Percentiles rank a stretch among this genome's conserved stretches.
Evolutionary conservation across 306 rosid species (phyloP).

Genomic region (Arachis hypogaea): DNA sequence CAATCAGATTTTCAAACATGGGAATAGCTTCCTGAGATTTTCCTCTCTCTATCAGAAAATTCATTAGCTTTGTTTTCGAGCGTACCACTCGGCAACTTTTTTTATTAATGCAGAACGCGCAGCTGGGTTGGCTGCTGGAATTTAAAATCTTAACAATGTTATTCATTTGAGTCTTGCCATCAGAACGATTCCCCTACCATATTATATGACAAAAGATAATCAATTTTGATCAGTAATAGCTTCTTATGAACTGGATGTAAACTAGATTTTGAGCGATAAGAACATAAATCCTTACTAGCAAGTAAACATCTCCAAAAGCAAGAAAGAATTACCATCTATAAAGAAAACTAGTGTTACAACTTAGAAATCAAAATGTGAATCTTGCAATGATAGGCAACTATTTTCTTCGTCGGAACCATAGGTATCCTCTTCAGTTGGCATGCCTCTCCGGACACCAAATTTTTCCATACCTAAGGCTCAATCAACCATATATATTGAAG

Average conservation of each 20-base stretch:
- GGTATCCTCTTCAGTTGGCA: too few species aligned
- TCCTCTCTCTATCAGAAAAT: conserved; percentile 56
- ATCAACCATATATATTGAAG: neutral
- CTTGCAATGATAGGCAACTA: neutral
- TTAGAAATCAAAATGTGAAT: neutral
- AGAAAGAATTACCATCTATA: neutral
- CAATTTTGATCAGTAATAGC: conserved; percentile 25
- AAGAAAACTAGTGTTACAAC: neutral
- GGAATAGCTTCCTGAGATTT: conserved; percentile 56
- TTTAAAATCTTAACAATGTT: conserved; percentile 40
- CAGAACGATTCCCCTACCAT: conserved; percentile 46
- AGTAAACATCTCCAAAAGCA: conserved; percentile 2
- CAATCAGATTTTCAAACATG: conserved; percentile 55
- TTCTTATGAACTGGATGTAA: conserved; percentile 15
- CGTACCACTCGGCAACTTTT: conserved; percentile 55
- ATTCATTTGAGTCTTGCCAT: conserved; percentile 38
- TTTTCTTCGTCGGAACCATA: too few species aligned
- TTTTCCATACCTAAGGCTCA: too few species aligned
- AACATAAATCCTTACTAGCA: neutral
- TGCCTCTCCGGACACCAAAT: too few species aligned
- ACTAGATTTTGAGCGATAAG: conserved; percentile 16
- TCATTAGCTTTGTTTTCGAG: conserved; percentile 64
- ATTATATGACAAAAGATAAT: conserved; percentile 25
- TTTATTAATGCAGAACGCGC: conserved; percentile 51
- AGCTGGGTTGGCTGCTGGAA: conserved; percentile 41